Evolutionary conservation across 2,329 filamentous ascomycete species (phyloP).

Genomic region (Ciborinia camelliae): DNA sequence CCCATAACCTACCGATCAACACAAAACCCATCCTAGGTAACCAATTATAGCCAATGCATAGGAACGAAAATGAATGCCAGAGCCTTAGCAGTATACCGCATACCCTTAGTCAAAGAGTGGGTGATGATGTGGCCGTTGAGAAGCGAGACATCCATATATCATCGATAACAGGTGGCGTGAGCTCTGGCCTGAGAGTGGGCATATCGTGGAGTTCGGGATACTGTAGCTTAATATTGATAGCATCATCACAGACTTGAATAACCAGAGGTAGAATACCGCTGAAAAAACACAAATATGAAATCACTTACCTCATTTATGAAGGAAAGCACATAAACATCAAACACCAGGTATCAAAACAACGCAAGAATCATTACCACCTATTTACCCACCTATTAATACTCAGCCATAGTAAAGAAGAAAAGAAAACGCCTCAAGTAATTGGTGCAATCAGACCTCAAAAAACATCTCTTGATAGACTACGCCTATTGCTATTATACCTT

Average conservation of each 20-base stretch:
- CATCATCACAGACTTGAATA: neutral
- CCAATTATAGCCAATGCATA: too few species aligned
- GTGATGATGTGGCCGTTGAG: neutral
- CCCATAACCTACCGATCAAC: too few species aligned
- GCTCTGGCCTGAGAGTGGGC: neutral
- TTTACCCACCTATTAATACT: slow-evolving; percentile 13
- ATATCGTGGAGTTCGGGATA: too few species aligned
- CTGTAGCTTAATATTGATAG: neutral
- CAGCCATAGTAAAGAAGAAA: slow-evolving; percentile 13
- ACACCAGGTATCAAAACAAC: neutral
- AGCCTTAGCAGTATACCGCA: neutral
- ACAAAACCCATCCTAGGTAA: too few species aligned
- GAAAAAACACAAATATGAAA: neutral
- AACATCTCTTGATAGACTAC: slow-evolving; percentile 36
- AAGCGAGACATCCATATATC: neutral
- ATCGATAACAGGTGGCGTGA: neutral
- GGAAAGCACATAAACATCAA: neutral
- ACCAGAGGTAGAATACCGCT: neutral
- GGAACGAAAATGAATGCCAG: neutral
- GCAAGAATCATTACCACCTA: slow-evolving; percentile 10
- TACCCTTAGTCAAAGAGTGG: too few species aligned
- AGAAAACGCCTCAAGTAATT: slow-evolving; percentile 18
- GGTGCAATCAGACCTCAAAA: slow-evolving; percentile 18
- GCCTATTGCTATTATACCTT: slow-evolving; percentile 42
- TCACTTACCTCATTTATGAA: neutral